Evolutionary conservation across 2,329 filamentous ascomycete genomes (phyloP).

Genomic region (Fusarium mexicanum): DNA sequence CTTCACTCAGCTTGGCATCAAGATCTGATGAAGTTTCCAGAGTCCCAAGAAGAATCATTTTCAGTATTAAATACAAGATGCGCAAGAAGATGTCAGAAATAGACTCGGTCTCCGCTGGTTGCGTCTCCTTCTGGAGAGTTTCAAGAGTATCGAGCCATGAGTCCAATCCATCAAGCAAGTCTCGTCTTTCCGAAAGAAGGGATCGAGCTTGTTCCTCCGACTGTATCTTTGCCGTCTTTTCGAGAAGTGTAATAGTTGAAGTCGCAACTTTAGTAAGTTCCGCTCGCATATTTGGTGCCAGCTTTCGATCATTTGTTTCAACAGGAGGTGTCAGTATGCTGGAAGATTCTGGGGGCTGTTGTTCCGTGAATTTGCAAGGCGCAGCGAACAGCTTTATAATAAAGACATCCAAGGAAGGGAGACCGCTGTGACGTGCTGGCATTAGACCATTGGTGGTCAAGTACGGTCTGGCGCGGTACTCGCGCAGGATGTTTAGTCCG

Average conservation of each 20-base stretch:
- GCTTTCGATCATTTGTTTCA: slow-evolving; percentile 40
- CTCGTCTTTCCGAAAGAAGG: slow-evolving; percentile 45
- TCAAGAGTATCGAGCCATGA: slow-evolving; percentile 48
- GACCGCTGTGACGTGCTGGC: slow-evolving; percentile 44
- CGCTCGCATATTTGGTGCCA: slow-evolving; percentile 51
- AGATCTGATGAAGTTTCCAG: slow-evolving; percentile 45
- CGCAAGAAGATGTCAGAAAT: slow-evolving; percentile 49
- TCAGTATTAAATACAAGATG: slow-evolving; percentile 48
- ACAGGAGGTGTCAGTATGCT: slow-evolving; percentile 31
- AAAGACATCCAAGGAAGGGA: slow-evolving; percentile 54
- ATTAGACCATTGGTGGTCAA: slow-evolving; percentile 44
- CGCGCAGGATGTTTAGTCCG: slow-evolving; percentile 56
- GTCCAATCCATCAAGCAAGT: slow-evolving; percentile 46
- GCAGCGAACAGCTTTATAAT: slow-evolving; percentile 55
- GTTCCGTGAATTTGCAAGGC: slow-evolving; percentile 53
- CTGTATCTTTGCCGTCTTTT: slow-evolving; percentile 40
- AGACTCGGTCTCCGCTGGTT: slow-evolving; percentile 32
- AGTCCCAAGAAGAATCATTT: slow-evolving; percentile 47
- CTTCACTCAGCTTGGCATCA: slow-evolving; percentile 41
- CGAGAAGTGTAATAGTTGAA: slow-evolving; percentile 48
- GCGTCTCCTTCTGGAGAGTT: slow-evolving; percentile 26
- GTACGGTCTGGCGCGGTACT: slow-evolving; percentile 51
- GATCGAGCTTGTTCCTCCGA: slow-evolving; percentile 35
- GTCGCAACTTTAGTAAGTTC: slow-evolving; percentile 47
- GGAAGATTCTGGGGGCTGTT: slow-evolving; percentile 23